Percentiles rank a stretch among this genome's conserved stretches.
phyloP scores from a whole-genome alignment of 371 early-diverging fungal species.

The Mucor ambiguus region DNA sequence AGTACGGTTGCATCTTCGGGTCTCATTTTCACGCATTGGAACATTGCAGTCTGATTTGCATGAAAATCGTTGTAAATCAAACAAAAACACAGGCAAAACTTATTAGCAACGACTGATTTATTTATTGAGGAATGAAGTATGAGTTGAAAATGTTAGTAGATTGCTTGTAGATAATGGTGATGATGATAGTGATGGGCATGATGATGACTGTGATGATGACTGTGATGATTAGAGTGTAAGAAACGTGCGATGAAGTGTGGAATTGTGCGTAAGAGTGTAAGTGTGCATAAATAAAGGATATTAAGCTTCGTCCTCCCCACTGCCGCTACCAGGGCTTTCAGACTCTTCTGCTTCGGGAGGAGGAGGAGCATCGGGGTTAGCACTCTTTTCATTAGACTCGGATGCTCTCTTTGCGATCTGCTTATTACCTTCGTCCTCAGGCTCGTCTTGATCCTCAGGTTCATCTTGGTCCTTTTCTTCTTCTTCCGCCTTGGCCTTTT shows the following conservation, averaged over 20 bases:
- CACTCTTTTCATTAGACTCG: background rate
- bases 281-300: background rate
- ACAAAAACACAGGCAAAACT: background rate
- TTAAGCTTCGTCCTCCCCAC: constrained; percentile 11
- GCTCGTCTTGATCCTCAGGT: background rate
- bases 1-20: background rate
- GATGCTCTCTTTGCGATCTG: constrained; percentile 10
- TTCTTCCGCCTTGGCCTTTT: constrained; percentile 3
- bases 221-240: background rate
- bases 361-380: constrained; percentile 8
- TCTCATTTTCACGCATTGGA: background rate
- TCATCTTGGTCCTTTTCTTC: constrained; percentile 17
- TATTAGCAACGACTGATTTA: background rate
- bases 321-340: constrained; percentile 2
- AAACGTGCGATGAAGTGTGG: background rate
- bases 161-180: background rate
- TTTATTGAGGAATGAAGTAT: background rate
- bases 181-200: background rate
- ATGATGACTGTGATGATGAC: background rate
- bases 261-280: background rate
- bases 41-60: background rate
- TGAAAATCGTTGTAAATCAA: background rate
- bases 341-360: constrained; percentile 8
- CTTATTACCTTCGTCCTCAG: constrained; percentile 17
- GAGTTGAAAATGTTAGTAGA: background rate